Evolutionary conservation across 306 rosid genomes (phyloP).

Genomic region (Clitoria ternatea): DNA sequence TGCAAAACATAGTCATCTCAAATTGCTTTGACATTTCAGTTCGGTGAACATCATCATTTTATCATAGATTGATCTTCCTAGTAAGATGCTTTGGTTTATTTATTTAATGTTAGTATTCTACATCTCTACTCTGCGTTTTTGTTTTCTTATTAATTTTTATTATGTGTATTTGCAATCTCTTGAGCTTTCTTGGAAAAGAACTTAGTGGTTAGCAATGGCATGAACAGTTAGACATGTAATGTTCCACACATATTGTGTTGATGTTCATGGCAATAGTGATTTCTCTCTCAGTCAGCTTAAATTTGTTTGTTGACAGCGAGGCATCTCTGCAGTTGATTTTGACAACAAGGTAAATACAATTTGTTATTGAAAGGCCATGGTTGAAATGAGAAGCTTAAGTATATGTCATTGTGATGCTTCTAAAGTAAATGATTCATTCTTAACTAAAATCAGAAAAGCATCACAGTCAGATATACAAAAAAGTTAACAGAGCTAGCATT

Average conservation of each 20-base stretch:
- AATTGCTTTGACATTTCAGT: not conserved
- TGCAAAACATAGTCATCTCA: not conserved
- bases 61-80: not conserved
- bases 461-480: not conserved
- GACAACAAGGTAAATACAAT: slow-evolving; percentile 58
- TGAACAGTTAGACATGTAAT: not conserved
- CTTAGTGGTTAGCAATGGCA: not conserved
- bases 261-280: not conserved
- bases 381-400: not conserved
- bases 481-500: not conserved
- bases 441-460: not conserved
- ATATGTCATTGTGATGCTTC: not conserved
- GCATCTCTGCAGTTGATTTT: slow-evolving; percentile 72
- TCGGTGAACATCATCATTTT: not conserved
- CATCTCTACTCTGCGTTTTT: not conserved
- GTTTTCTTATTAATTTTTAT: not conserved
- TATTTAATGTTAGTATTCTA: not conserved
- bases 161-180: not conserved
- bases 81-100: not conserved
- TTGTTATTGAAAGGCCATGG: not conserved
- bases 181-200: not conserved
- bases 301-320: slow-evolving; percentile 44
- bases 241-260: not conserved
- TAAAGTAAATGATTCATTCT: not conserved
- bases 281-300: slow-evolving; percentile 5